Conservation (phyloP, 2,329 filamentous ascomycete species). For the Arthrobotrys iridis region DNA sequence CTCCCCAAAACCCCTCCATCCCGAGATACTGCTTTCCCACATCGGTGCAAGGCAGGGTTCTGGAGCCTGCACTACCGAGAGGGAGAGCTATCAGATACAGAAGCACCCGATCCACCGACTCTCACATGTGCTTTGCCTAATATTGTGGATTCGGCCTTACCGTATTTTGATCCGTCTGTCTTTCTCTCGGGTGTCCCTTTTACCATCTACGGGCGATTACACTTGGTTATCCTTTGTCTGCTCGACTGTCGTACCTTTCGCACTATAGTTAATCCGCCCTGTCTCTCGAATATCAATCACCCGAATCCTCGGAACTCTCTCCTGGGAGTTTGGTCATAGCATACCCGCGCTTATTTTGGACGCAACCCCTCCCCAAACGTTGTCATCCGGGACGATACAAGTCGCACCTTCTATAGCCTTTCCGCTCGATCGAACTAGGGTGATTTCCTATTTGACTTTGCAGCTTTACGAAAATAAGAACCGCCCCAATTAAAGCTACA, state of each 20-base stretch:
- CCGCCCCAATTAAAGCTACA: neutral
- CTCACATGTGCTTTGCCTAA: conserved; percentile 35
- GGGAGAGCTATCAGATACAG: conserved; percentile 2
- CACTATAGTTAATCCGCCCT: neutral
- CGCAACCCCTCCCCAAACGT: neutral
- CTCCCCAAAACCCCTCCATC: neutral
- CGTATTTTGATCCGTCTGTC: neutral
- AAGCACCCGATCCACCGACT: conserved; percentile 27
- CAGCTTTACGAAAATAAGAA: neutral
- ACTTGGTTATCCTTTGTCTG: neutral
- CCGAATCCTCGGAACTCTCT: conserved; percentile 3
- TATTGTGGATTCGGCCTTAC: conserved; percentile 1
- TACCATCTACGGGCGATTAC: neutral
- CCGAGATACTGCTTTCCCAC: neutral
- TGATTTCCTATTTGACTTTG: neutral
- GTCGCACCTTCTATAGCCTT: conserved; percentile 2
- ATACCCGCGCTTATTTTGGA: neutral
- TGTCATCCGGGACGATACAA: neutral
- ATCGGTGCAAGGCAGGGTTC: conserved; percentile 4
- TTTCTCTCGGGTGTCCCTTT: neutral
- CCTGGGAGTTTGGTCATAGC: neutral
- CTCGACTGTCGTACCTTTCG: neutral
- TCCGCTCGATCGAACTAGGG: neutral
- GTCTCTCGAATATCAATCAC: conserved; percentile 18
- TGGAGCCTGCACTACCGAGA: conserved; percentile 32